phyloP scores from a whole-genome alignment of 2,329 filamentous ascomycete species.

The Monilinia aucupariae region DNA sequence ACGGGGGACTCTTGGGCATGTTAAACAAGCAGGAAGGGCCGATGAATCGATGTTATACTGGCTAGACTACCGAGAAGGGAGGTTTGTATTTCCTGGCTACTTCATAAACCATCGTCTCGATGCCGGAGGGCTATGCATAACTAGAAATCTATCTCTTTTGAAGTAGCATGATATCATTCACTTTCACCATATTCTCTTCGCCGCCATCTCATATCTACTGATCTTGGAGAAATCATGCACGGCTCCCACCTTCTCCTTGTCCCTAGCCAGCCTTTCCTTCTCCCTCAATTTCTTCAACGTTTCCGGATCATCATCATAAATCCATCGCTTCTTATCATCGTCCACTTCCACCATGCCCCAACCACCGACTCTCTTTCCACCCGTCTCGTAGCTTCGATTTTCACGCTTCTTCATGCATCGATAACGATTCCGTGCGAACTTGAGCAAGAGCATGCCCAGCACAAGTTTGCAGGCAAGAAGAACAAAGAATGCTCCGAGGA shows the following conservation, averaged over 20 bases:
- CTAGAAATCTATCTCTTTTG: not conserved
- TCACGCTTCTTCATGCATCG: conserved; percentile 67
- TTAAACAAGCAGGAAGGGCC: no score
- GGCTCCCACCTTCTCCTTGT: conserved; percentile 43
- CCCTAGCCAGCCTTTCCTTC: conserved; percentile 57
- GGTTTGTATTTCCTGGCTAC: not conserved
- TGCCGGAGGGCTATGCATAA: not conserved
- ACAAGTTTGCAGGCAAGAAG: conserved; percentile 80
- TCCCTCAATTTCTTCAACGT: conserved; percentile 57
- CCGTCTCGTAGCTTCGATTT: conserved; percentile 56
- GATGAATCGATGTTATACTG: not conserved
- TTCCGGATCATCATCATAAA: conserved; percentile 80
- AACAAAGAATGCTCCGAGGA: conserved; percentile 78
- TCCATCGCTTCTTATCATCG: conserved; percentile 78
- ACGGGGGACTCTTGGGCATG: no score
- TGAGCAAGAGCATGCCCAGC: conserved; percentile 80
- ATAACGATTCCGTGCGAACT: conserved; percentile 74
- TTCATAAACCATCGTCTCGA: no score
- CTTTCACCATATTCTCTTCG: conserved; percentile 85
- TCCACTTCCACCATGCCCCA: conserved; percentile 84
- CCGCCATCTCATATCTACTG: conserved; percentile 86
- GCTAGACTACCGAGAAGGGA: no score
- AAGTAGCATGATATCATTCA: not conserved
- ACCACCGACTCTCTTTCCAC: conserved; percentile 70
- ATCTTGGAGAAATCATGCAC: conserved; percentile 60